Evolutionary conservation across 768 basidiomycete species (phyloP).

Genomic region (Lactarius hengduanensis): DNA sequence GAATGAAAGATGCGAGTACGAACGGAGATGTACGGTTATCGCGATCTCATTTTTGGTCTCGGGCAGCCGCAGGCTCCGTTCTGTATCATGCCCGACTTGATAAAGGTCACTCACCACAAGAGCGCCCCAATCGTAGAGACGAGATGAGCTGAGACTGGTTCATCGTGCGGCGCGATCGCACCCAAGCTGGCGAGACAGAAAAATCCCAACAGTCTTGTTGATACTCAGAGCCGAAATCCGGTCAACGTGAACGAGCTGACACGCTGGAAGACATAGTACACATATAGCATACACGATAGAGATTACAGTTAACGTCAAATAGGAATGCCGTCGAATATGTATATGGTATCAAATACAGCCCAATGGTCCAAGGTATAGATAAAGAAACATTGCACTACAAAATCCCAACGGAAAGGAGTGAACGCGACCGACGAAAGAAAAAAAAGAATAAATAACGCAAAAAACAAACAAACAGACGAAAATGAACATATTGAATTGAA

Average conservation of each 20-base stretch:
- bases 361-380: constrained; percentile 27
- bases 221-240: neutral
- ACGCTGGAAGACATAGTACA: constrained; percentile 14
- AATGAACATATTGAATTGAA: neutral
- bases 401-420: constrained; percentile 11
- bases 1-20: neutral
- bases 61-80: neutral
- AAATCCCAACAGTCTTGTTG: neutral
- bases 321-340: constrained; percentile 18
- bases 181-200: neutral
- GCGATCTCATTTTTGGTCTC: neutral
- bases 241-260: neutral
- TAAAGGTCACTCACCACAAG: neutral
- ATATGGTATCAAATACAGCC: constrained; percentile 27
- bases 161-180: neutral
- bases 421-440: neutral
- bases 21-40: constrained; percentile 1
- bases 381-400: constrained; percentile 21
- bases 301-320: constrained; percentile 22
- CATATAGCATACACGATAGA: constrained; percentile 27
- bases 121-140: neutral
- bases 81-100: neutral
- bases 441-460: constrained; percentile 23
- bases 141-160: neutral
- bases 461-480: neutral